Conservation (phyloP, 169 alveolate species). For the Plasmodium berghei region DNA sequence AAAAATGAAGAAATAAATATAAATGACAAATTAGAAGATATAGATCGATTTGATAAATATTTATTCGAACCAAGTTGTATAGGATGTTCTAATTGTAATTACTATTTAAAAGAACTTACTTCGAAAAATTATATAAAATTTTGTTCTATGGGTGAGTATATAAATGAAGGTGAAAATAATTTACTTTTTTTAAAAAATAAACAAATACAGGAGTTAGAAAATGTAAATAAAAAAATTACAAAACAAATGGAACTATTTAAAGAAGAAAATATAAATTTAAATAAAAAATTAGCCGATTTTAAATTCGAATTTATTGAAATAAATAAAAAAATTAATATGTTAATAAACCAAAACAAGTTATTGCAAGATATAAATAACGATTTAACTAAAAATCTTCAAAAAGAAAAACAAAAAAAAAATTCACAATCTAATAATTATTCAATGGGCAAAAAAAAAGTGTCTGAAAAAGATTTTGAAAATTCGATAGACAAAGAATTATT, state of each 20-base stretch:
- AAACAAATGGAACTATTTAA: slow-evolving; percentile 15
- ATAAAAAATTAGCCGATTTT: slow-evolving; percentile 7
- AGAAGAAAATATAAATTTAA: slow-evolving; percentile 1
- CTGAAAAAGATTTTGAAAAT: slow-evolving; percentile 29
- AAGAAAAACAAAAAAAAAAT: background rate
- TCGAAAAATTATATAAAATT: slow-evolving; percentile 35
- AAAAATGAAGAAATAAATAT: background rate
- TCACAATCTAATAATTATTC: background rate
- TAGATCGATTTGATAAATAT: slow-evolving; percentile 9
- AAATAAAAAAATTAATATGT: slow-evolving; percentile 8
- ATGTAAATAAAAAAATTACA: slow-evolving; percentile 15
- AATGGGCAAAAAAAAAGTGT: background rate
- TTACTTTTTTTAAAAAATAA: slow-evolving; percentile 53
- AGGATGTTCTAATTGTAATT: slow-evolving; percentile 37
- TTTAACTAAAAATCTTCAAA: slow-evolving; percentile 7
- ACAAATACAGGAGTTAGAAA: slow-evolving; percentile 52
- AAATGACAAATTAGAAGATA: slow-evolving; percentile 6
- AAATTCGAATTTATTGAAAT: background rate
- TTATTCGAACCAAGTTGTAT: background rate
- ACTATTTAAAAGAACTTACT: slow-evolving; percentile 39
- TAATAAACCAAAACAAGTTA: slow-evolving; percentile 29
- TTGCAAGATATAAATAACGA: slow-evolving; percentile 13
- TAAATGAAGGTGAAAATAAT: slow-evolving; percentile 40
- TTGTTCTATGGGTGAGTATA: slow-evolving; percentile 25
- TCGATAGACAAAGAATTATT: slow-evolving; percentile 72